phyloP scores from a whole-genome alignment of 2,329 filamentous ascomycete genomes.

The Passalora sequoiae region DNA sequence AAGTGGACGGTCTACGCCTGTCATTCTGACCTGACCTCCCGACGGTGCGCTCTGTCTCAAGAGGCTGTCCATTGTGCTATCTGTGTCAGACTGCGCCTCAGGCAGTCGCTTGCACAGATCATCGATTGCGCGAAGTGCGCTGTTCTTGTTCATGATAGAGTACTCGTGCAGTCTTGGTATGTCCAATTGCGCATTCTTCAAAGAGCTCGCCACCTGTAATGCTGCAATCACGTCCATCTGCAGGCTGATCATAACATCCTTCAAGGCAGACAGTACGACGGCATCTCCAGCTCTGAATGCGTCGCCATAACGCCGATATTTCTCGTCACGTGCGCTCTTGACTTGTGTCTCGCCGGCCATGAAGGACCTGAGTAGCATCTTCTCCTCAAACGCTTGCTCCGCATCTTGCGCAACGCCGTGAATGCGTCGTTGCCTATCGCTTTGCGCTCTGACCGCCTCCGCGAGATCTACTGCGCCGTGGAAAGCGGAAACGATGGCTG shows the following conservation, averaged over 20 bases:
- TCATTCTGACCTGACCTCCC: not conserved
- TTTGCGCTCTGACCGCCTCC: slow-evolving; percentile 31
- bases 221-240: slow-evolving; percentile 39
- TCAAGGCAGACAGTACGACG: slow-evolving; percentile 24
- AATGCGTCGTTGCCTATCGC: slow-evolving; percentile 15
- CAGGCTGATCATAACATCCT: slow-evolving; percentile 37
- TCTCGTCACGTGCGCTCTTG: slow-evolving; percentile 31
- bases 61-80: not conserved
- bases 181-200: slow-evolving; percentile 34
- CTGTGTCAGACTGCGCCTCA: not conserved
- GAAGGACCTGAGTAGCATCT: slow-evolving; percentile 37
- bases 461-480: slow-evolving; percentile 39
- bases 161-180: slow-evolving; percentile 35
- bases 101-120: slow-evolving; percentile 22
- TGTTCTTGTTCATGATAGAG: slow-evolving; percentile 19
- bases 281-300: slow-evolving; percentile 37
- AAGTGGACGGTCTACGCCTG: not conserved
- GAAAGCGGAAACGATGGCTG: slow-evolving; percentile 41
- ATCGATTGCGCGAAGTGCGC: slow-evolving; percentile 28
- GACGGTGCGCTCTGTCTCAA: not conserved
- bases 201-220: slow-evolving; percentile 36
- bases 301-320: slow-evolving; percentile 35
- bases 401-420: slow-evolving; percentile 14
- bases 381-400: slow-evolving; percentile 34
- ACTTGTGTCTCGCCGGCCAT: slow-evolving; percentile 36